Evolutionary conservation across 2,329 filamentous ascomycete species (phyloP).

Genomic region (Exophiala alcalophila): DNA sequence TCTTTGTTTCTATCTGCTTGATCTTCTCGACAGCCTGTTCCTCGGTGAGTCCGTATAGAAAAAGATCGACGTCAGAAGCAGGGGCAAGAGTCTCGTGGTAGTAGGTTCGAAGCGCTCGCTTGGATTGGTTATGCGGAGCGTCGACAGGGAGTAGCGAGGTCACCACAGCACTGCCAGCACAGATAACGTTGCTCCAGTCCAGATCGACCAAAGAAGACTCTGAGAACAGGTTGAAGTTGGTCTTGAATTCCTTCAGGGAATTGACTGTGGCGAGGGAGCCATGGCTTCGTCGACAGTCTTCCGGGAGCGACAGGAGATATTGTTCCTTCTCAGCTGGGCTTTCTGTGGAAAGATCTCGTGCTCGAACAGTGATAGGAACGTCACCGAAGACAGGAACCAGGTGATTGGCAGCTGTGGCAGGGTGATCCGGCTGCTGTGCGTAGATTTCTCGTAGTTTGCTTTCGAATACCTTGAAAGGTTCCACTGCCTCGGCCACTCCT

Average conservation of each 20-base stretch:
- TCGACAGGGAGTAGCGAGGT: slow-evolving; percentile 74
- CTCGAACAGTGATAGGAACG: slow-evolving; percentile 33
- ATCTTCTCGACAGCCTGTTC: slow-evolving; percentile 80
- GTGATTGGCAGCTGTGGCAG: slow-evolving; percentile 33
- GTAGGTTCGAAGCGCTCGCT: slow-evolving; percentile 59
- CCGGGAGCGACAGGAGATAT: slow-evolving; percentile 37
- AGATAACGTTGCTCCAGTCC: slow-evolving; percentile 80
- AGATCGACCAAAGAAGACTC: slow-evolving; percentile 73
- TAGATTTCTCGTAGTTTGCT: slow-evolving; percentile 38
- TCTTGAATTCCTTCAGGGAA: slow-evolving; percentile 67
- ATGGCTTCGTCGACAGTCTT: slow-evolving; percentile 58
- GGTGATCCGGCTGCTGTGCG: slow-evolving; percentile 39
- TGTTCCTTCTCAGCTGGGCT: slow-evolving; percentile 33
- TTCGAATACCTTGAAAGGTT: slow-evolving; percentile 40
- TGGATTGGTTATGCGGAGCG: slow-evolving; percentile 58
- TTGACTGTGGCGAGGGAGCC: slow-evolving; percentile 66
- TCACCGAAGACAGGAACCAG: slow-evolving; percentile 38
- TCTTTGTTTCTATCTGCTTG: slow-evolving; percentile 70
- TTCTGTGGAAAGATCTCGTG: slow-evolving; percentile 36
- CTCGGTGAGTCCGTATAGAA: slow-evolving; percentile 75
- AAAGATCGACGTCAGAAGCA: slow-evolving; percentile 82
- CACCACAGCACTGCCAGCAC: slow-evolving; percentile 74
- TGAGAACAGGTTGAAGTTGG: slow-evolving; percentile 78
- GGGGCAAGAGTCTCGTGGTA: slow-evolving; percentile 80
- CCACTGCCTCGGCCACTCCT: slow-evolving; percentile 34